Evolutionary conservation across 257 asterid species (phyloP).

Genomic region (Scutellaria minor): DNA sequence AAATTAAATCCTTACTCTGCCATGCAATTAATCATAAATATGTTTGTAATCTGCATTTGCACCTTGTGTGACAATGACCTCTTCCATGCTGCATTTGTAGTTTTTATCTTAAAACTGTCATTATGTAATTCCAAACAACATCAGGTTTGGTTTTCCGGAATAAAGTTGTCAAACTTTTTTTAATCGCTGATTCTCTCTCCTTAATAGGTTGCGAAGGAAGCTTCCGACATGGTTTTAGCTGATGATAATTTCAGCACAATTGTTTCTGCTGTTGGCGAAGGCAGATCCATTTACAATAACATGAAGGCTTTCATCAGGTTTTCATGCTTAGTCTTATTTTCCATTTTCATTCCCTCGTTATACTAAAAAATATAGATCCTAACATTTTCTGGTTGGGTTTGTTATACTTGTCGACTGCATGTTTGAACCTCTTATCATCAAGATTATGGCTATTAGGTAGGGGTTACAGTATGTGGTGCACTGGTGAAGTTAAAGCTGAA

Average conservation of each 20-base stretch:
- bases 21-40: conserved; percentile 7
- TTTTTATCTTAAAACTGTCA: background rate
- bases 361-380: background rate
- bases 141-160: conserved; percentile 19
- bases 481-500: background rate
- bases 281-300: conserved; percentile 66
- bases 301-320: conserved; percentile 99
- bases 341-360: conserved; percentile 7
- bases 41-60: background rate
- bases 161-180: background rate
- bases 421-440: background rate
- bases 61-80: background rate
- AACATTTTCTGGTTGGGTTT: background rate
- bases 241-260: conserved; percentile 97
- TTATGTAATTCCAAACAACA: background rate
- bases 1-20: background rate
- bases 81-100: background rate
- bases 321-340: conserved; percentile 6
- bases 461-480: background rate
- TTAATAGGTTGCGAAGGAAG: conserved; percentile 94
- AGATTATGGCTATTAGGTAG: conserved; percentile 6
- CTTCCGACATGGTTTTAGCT: conserved; percentile 98
- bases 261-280: conserved; percentile 99
- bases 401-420: background rate
- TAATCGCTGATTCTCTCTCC: background rate